Evolutionary conservation across 129 eudicot genomes (phyloP).

Genomic region (Centrapalus pauciflorus): DNA sequence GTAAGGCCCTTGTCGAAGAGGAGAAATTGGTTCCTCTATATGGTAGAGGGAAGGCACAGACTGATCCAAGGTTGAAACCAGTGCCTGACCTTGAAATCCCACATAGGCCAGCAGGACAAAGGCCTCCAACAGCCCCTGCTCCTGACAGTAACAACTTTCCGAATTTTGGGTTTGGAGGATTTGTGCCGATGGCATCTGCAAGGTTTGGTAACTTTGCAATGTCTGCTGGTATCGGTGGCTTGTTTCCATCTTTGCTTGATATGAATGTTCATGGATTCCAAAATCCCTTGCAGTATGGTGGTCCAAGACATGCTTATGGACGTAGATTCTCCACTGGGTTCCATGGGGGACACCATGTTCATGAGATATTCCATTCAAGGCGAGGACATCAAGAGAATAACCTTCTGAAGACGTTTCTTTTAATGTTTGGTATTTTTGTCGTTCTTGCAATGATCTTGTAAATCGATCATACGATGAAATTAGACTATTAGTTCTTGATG

Average conservation of each 20-base stretch:
- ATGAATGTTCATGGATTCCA: constrained; percentile 54
- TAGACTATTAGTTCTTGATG: constrained; percentile 22
- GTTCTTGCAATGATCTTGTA: constrained; percentile 36
- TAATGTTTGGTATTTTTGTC: constrained; percentile 39
- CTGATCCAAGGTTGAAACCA: constrained; percentile 72
- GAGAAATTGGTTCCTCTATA: constrained; percentile 71
- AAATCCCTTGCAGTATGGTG: constrained; percentile 30
- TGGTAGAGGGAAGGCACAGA: constrained; percentile 65
- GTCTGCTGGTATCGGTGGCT: constrained; percentile 66
- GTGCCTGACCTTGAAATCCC: constrained; percentile 70
- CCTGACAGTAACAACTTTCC: constrained; percentile 37
- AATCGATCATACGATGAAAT: background rate
- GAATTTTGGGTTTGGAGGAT: constrained; percentile 53
- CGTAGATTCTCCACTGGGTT: constrained; percentile 32
- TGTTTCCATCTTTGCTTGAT: constrained; percentile 55
- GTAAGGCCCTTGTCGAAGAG: constrained; percentile 70
- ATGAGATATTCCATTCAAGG: constrained; percentile 26
- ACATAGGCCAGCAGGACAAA: constrained; percentile 67
- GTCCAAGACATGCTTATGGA: constrained; percentile 36
- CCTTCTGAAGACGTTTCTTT: constrained; percentile 39
- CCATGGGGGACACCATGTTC: constrained; percentile 42
- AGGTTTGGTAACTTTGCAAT: constrained; percentile 57
- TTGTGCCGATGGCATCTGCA: constrained; percentile 63
- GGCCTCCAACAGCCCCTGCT: constrained; percentile 66
- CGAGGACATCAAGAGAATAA: constrained; percentile 42